These are phyloP conservation scores for Peronospora destructor DNA, from an alignment of 352 stramenopile species.

Conservation along the genomic window DNA sequence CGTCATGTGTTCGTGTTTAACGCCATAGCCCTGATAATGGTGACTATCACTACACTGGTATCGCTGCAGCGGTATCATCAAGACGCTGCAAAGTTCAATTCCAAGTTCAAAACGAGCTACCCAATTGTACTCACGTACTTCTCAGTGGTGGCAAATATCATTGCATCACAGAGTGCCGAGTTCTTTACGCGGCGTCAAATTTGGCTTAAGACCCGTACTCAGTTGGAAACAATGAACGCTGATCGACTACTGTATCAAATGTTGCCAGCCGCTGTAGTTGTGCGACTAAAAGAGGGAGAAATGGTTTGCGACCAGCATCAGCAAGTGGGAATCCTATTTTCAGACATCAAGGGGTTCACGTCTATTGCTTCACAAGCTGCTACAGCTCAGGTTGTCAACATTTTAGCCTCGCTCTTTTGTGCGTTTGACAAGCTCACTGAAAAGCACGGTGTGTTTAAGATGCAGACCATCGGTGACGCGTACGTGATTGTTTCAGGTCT, in stretches of 20 bases:
- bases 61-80: slow-evolving; percentile 47
- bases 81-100: slow-evolving; percentile 50
- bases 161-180: slow-evolving; percentile 73
- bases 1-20: slow-evolving; percentile 66
- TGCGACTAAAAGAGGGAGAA: slow-evolving; percentile 80
- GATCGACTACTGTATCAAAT: slow-evolving; percentile 84
- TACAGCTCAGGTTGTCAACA: slow-evolving; percentile 84
- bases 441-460: slow-evolving; percentile 90
- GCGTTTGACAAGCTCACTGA: slow-evolving; percentile 89
- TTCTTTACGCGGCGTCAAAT: slow-evolving; percentile 81
- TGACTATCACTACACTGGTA: slow-evolving; percentile 37
- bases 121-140: slow-evolving; percentile 75
- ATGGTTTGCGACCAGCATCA: slow-evolving; percentile 82
- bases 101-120: slow-evolving; percentile 75
- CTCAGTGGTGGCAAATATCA: slow-evolving; percentile 70
- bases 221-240: slow-evolving; percentile 80
- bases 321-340: slow-evolving; percentile 86
- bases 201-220: slow-evolving; percentile 77
- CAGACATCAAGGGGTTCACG: slow-evolving; percentile 89
- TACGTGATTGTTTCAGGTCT: slow-evolving; percentile 87
- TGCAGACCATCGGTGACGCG: slow-evolving; percentile 91
- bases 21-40: slow-evolving; percentile 40
- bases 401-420: slow-evolving; percentile 88
- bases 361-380: slow-evolving; percentile 81
- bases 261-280: slow-evolving; percentile 74